A percentile compares a stretch with the other conserved stretches of the same genome.
These are phyloP conservation scores for Lignosus rhinocerotis DNA, from an alignment of 1,284 basidiomycete genomes.

Conservation along the genomic window DNA sequence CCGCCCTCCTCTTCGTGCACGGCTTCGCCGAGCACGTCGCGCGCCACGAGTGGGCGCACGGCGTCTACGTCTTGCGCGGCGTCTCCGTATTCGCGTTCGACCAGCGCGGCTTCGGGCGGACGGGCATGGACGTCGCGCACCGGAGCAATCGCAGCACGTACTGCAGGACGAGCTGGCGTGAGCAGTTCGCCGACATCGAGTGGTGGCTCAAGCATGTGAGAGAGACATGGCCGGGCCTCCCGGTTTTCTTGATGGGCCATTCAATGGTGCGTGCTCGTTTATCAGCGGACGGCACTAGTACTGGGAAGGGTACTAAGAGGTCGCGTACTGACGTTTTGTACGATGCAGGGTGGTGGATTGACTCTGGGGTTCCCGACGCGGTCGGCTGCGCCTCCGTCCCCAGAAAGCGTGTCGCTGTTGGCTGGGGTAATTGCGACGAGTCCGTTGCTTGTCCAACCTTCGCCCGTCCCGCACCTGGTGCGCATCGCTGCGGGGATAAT, in stretches of 20 bases:
- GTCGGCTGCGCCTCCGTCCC: slow-evolving; percentile 36
- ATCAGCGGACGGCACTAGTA: not conserved
- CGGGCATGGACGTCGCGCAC: slow-evolving; percentile 36
- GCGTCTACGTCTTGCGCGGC: slow-evolving; percentile 52
- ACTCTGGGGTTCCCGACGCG: slow-evolving; percentile 60
- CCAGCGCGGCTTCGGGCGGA: slow-evolving; percentile 85
- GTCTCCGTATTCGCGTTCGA: slow-evolving; percentile 79
- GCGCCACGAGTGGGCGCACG: slow-evolving; percentile 73
- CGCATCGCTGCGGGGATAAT: slow-evolving; percentile 53
- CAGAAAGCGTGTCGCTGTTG: slow-evolving; percentile 47
- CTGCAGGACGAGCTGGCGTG: slow-evolving; percentile 67
- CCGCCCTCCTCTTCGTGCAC: slow-evolving; percentile 78
- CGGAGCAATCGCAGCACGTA: slow-evolving; percentile 49
- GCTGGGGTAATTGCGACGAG: slow-evolving; percentile 69
- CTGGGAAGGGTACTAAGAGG: too few species aligned
- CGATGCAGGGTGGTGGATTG: slow-evolving; percentile 63
- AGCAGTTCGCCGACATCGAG: slow-evolving; percentile 69
- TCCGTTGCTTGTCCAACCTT: slow-evolving; percentile 63
- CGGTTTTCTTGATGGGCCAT: slow-evolving; percentile 79
- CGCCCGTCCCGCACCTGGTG: slow-evolving; percentile 52
- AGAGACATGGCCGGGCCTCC: slow-evolving; percentile 45
- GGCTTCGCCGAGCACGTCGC: slow-evolving; percentile 82
- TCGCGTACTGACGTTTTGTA: not conserved
- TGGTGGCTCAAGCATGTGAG: slow-evolving; percentile 63
- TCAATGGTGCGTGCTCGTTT: slow-evolving; percentile 63